phyloP scores from a whole-genome alignment of 768 basidiomycete genomes.

The Lentinula aciculospora region DNA sequence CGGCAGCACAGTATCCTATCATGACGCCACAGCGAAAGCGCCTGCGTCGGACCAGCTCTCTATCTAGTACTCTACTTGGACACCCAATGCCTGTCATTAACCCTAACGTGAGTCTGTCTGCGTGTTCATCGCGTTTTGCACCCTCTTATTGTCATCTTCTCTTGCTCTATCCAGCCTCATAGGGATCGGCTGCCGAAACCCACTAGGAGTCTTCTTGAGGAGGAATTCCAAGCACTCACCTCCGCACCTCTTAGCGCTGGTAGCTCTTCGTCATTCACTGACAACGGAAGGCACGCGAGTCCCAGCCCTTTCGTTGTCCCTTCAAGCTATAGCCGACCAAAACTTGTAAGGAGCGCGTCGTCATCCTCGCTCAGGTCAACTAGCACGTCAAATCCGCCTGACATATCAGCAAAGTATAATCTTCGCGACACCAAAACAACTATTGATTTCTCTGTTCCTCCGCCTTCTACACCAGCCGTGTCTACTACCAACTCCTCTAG shows the following conservation, averaged over 20 bases:
- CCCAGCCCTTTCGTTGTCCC: conserved; percentile 5
- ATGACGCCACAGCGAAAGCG: not conserved
- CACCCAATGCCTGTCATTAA: not conserved
- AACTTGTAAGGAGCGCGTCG: conserved; percentile 27
- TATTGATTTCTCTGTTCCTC: conserved; percentile 26
- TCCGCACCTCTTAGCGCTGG: not conserved
- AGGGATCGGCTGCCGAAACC: not conserved
- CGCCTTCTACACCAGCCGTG: not conserved
- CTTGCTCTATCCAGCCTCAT: not conserved
- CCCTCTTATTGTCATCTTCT: not conserved
- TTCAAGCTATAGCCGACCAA: conserved; percentile 6
- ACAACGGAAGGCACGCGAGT: not conserved
- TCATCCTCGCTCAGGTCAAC: conserved; percentile 22
- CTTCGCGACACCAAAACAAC: conserved; percentile 27
- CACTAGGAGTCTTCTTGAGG: not conserved
- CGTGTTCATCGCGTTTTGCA: not conserved
- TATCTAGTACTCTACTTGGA: not conserved
- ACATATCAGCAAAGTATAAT: conserved; percentile 26
- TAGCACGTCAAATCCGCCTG: conserved; percentile 22
- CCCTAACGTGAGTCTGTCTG: not conserved
- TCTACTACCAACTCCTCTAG: not conserved
- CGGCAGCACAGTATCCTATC: not conserved
- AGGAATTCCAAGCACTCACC: conserved; percentile 2
- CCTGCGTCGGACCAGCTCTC: not conserved
- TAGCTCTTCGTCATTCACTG: conserved; percentile 3